phyloP scores from a whole-genome alignment of 306 rosid genomes.

The Quercus wislizeni region DNA sequence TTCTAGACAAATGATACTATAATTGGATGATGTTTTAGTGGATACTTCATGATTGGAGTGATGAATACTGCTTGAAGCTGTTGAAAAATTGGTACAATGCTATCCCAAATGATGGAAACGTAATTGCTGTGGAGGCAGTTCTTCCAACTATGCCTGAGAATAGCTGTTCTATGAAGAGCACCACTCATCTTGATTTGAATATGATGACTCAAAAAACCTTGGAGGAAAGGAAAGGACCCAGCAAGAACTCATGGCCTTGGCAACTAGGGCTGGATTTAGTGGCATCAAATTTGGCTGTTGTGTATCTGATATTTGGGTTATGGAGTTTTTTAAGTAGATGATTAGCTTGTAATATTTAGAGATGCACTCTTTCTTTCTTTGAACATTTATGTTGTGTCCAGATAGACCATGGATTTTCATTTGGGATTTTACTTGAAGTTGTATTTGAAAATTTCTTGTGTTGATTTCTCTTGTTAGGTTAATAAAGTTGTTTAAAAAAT shows the following conservation, averaged over 20 bases:
- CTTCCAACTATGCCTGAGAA: conserved; percentile 7
- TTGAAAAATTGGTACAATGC: too few species aligned
- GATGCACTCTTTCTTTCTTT: neutral
- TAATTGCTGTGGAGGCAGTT: conserved; percentile 21
- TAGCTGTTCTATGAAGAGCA: neutral
- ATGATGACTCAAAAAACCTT: conserved; percentile 23
- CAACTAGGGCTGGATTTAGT: conserved; percentile 9
- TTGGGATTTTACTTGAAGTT: too few species aligned
- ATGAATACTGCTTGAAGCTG: too few species aligned
- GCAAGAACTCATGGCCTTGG: conserved; percentile 19
- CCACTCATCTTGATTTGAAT: neutral
- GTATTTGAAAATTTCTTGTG: too few species aligned
- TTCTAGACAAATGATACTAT: too few species aligned
- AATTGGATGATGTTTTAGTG: too few species aligned
- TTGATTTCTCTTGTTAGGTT: too few species aligned
- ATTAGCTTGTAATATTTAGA: neutral
- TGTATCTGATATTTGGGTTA: conserved; percentile 1
- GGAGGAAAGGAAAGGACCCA: conserved; percentile 24
- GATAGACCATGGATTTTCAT: too few species aligned
- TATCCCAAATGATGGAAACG: conserved; percentile 14
- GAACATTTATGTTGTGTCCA: too few species aligned
- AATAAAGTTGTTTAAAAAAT: too few species aligned
- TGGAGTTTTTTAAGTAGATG: conserved; percentile 26
- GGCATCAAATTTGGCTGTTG: conserved; percentile 19
- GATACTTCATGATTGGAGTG: too few species aligned